Conservation (phyloP, 2,329 filamentous ascomycete species). For the Epichloe hybrida region DNA sequence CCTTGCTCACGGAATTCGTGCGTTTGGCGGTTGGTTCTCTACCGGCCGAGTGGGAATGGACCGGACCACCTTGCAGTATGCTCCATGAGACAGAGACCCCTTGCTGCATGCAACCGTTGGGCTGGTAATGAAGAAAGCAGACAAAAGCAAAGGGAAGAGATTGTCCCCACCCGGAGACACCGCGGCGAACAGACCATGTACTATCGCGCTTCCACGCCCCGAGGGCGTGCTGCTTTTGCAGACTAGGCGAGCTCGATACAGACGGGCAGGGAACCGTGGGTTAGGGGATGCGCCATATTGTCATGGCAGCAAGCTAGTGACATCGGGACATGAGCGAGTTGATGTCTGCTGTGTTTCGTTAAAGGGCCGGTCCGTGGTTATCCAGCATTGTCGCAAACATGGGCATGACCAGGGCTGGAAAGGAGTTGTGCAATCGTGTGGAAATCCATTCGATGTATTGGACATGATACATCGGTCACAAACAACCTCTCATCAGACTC, state of each 20-base stretch:
- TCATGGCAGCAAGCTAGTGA: not conserved
- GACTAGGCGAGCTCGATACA: not conserved
- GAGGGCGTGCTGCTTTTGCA: not conserved
- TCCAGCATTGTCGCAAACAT: conserved; percentile 7
- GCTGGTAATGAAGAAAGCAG: not conserved
- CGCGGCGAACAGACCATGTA: conserved; percentile 5
- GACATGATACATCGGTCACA: conserved; percentile 1
- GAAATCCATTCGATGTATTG: conserved; percentile 2
- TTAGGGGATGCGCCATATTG: not conserved
- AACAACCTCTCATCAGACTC: conserved; percentile 6
- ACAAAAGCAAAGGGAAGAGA: not conserved
- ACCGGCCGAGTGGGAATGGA: conserved; percentile 3
- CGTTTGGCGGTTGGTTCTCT: not conserved
- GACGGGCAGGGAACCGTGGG: not conserved
- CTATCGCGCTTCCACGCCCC: not conserved
- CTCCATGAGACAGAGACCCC: not conserved
- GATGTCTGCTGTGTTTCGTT: conserved; percentile 5
- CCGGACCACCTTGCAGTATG: not conserved
- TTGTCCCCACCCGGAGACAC: conserved; percentile 1
- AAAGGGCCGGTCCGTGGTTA: conserved; percentile 7
- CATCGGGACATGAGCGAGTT: conserved; percentile 3
- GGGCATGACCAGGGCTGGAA: conserved; percentile 1
- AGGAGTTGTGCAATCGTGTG: conserved; percentile 5
- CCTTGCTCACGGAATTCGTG: not conserved
- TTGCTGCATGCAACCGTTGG: conserved; percentile 2